A percentile compares a stretch with the other conserved stretches of the same genome.
phyloP scores from a whole-genome alignment of 768 basidiomycete species.

The Russula olivacea region DNA sequence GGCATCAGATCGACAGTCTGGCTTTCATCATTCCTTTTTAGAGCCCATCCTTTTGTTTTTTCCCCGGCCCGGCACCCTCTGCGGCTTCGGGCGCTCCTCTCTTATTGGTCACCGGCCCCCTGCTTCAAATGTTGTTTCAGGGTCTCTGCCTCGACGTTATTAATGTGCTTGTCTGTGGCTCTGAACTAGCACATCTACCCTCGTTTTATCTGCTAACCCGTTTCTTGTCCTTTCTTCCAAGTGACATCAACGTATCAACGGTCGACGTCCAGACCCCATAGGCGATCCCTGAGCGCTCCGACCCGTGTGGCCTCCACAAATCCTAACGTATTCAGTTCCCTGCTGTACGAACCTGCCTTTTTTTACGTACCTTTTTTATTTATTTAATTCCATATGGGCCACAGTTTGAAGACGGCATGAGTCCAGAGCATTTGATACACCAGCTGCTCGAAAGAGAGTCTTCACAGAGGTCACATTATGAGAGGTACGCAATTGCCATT shows the following conservation, averaged over 20 bases:
- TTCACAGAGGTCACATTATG: neutral
- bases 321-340: neutral
- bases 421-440: neutral
- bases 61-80: constrained; percentile 9
- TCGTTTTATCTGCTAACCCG: neutral
- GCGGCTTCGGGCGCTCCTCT: constrained; percentile 4
- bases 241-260: neutral
- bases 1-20: constrained; percentile 20
- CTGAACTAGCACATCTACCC: neutral
- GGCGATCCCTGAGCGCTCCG: constrained; percentile 4
- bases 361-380: constrained; percentile 14
- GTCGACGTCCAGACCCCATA: neutral
- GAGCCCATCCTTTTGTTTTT: constrained; percentile 12
- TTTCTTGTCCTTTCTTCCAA: constrained; percentile 2
- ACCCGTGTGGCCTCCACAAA: constrained; percentile 10
- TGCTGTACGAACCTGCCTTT: neutral
- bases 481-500: constrained; percentile 20
- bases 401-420: constrained; percentile 10
- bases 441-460: neutral
- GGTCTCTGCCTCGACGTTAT: neutral
- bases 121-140: neutral
- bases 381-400: constrained; percentile 6
- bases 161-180: neutral
- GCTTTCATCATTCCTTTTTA: constrained; percentile 24
- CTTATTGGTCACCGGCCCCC: neutral